A percentile compares a stretch with the other conserved stretches of the same genome.
These are phyloP conservation scores for Phytophthora quininea DNA, from an alignment of 352 stramenopile species.

Conservation along the genomic window DNA sequence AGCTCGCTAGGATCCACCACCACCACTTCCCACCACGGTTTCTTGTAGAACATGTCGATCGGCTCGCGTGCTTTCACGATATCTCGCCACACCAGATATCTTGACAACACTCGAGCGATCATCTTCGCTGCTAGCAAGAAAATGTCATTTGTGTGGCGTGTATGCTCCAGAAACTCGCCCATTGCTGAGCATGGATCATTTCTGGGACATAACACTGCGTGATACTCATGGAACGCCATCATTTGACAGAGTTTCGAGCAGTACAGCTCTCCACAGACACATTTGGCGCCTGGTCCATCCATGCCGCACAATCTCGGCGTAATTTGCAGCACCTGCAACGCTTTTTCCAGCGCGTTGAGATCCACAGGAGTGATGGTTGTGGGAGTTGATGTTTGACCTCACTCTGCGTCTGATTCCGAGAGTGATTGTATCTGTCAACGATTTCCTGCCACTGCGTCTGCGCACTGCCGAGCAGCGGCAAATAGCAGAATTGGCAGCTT, in stretches of 20 bases:
- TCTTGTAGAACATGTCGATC: slow-evolving; percentile 92
- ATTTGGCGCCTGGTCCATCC: slow-evolving; percentile 34
- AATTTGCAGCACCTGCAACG: slow-evolving; percentile 48
- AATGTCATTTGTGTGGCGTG: slow-evolving; percentile 91
- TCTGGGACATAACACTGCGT: slow-evolving; percentile 79
- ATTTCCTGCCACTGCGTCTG: slow-evolving; percentile 54
- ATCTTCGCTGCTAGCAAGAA: slow-evolving; percentile 90
- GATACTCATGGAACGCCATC: slow-evolving; percentile 72
- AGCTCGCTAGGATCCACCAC: slow-evolving; percentile 65
- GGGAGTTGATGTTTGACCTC: slow-evolving; percentile 12
- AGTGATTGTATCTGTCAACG: slow-evolving; percentile 35
- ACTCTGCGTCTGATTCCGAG: slow-evolving; percentile 5
- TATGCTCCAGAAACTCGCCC: slow-evolving; percentile 69
- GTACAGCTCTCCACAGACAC: slow-evolving; percentile 82
- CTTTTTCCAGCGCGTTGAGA: slow-evolving; percentile 48
- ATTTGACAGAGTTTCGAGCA: slow-evolving; percentile 83
- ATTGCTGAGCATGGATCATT: slow-evolving; percentile 66
- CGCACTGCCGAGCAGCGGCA: slow-evolving; percentile 63
- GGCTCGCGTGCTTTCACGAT: slow-evolving; percentile 65
- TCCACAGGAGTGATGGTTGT: slow-evolving; percentile 14
- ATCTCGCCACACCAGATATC: slow-evolving; percentile 61
- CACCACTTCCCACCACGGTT: slow-evolving; percentile 90
- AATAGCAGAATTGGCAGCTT: slow-evolving; percentile 78
- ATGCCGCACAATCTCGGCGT: slow-evolving; percentile 60
- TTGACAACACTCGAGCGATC: slow-evolving; percentile 69